Conservation (phyloP, 2,329 filamentous ascomycete species). For the Colletotrichum liaoningense region DNA sequence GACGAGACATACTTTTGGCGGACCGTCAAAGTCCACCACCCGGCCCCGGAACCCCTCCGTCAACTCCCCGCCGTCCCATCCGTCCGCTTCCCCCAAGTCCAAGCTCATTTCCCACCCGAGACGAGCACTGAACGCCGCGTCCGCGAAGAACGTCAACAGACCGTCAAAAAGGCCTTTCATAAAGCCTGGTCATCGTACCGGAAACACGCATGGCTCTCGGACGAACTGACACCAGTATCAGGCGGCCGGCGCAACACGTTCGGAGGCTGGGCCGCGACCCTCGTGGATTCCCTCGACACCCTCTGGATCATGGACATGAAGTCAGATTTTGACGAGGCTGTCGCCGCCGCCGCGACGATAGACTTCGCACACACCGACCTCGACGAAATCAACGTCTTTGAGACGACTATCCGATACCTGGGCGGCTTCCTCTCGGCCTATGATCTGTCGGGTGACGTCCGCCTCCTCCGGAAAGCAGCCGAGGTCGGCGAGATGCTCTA, state of each 20-base stretch:
- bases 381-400: constrained; percentile 54
- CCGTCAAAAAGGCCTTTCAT: constrained; percentile 55
- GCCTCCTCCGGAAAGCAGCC: constrained; percentile 54
- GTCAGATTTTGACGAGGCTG: constrained; percentile 67
- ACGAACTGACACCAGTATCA: constrained; percentile 64
- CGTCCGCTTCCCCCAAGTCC: constrained; percentile 46
- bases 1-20: constrained; percentile 36
- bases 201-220: constrained; percentile 61
- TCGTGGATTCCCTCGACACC: constrained; percentile 71
- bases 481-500: constrained; percentile 61
- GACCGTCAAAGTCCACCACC: constrained; percentile 36
- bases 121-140: constrained; percentile 36
- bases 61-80: constrained; percentile 45
- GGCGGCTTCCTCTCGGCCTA: constrained; percentile 61
- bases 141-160: constrained; percentile 43
- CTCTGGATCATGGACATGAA: constrained; percentile 71
- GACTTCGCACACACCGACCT: constrained; percentile 58
- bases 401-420: constrained; percentile 58
- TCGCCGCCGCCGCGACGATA: constrained; percentile 59
- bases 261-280: constrained; percentile 67
- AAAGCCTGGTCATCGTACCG: constrained; percentile 64
- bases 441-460: constrained; percentile 55
- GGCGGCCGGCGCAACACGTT: constrained; percentile 60
- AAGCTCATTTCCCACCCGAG: constrained; percentile 44
- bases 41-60: constrained; percentile 39